Evolutionary conservation across 2,329 filamentous ascomycete genomes (phyloP).

Genomic region (Clarireedia homoeocarpa): DNA sequence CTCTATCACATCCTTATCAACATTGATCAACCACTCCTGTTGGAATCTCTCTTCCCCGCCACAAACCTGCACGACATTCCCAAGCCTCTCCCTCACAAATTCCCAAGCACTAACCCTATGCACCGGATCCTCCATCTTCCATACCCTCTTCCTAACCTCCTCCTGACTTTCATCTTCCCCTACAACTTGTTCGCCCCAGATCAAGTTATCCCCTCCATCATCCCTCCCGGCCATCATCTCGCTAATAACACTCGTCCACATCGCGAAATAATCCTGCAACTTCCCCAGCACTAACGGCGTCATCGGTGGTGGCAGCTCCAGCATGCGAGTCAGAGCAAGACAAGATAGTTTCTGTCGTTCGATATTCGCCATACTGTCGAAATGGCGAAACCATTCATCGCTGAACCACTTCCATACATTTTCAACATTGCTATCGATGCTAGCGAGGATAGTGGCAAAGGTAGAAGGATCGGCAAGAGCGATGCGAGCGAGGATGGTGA

Average conservation of each 20-base stretch:
- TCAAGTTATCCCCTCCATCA: conserved; percentile 43
- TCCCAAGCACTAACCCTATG: conserved; percentile 55
- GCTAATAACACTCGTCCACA: conserved; percentile 65
- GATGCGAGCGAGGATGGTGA: conserved; percentile 73
- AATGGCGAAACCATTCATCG: conserved; percentile 58
- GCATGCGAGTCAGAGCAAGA: conserved; percentile 62
- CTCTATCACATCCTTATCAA: conserved; percentile 63
- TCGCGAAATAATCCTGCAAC: conserved; percentile 65
- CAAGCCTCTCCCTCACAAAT: conserved; percentile 57
- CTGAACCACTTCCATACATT: conserved; percentile 53
- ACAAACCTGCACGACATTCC: conserved; percentile 46
- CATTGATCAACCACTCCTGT: conserved; percentile 62
- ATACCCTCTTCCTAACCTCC: conserved; percentile 43
- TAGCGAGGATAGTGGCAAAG: conserved; percentile 52
- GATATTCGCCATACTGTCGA: conserved; percentile 59
- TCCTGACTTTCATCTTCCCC: conserved; percentile 50
- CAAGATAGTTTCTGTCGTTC: conserved; percentile 64
- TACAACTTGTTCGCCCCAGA: conserved; percentile 36
- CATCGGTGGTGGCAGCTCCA: conserved; percentile 52
- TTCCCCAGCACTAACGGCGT: conserved; percentile 46
- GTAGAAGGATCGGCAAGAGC: conserved; percentile 64
- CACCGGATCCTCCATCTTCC: conserved; percentile 55
- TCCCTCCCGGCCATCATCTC: conserved; percentile 57
- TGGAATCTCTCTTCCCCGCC: conserved; percentile 62
- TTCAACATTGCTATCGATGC: conserved; percentile 33